Conservation (phyloP, 2,329 filamentous ascomycete genomes). For the Emergomyces orientalis region DNA sequence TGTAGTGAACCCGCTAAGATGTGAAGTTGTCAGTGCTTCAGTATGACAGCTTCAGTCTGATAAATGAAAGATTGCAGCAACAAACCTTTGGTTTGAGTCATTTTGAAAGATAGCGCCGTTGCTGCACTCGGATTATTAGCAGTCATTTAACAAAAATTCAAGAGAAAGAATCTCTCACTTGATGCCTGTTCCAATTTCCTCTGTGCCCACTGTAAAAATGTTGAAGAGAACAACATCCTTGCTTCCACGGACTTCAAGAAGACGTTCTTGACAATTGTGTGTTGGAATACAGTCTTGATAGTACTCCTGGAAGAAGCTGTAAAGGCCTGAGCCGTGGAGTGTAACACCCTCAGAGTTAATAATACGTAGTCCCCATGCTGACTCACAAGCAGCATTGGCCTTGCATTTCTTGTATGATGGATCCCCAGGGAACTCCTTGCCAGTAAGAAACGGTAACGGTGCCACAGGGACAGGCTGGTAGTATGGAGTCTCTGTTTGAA, state of each 20-base stretch:
- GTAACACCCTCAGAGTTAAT: slow-evolving; percentile 47
- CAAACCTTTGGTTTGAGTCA: slow-evolving; percentile 9
- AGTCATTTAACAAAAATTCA: neutral
- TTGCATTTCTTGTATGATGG: slow-evolving; percentile 43
- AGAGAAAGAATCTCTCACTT: neutral
- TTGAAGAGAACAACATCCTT: slow-evolving; percentile 20
- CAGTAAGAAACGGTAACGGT: slow-evolving; percentile 46
- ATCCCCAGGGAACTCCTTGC: slow-evolving; percentile 36
- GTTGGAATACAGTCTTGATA: slow-evolving; percentile 39
- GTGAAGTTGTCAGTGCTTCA: too few relatives aligned
- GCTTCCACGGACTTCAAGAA: slow-evolving; percentile 17
- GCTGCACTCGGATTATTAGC: too few relatives aligned
- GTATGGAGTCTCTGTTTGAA: slow-evolving; percentile 64
- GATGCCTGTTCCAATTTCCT: slow-evolving; percentile 15
- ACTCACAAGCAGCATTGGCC: slow-evolving; percentile 28
- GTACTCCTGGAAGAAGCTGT: slow-evolving; percentile 55
- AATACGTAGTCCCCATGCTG: slow-evolving; percentile 57
- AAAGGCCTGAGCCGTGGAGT: slow-evolving; percentile 56
- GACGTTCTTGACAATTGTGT: slow-evolving; percentile 41
- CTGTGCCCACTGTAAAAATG: slow-evolving; percentile 18
- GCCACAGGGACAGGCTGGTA: slow-evolving; percentile 58
- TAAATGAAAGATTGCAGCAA: too few relatives aligned
- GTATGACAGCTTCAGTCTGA: too few relatives aligned
- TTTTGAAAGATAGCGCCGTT: slow-evolving; percentile 2
- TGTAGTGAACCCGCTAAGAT: slow-evolving; percentile 8